Base-by-base conservation (phyloP, 164 flowering plant genomes). In the Cinnamomum chago region DNA sequence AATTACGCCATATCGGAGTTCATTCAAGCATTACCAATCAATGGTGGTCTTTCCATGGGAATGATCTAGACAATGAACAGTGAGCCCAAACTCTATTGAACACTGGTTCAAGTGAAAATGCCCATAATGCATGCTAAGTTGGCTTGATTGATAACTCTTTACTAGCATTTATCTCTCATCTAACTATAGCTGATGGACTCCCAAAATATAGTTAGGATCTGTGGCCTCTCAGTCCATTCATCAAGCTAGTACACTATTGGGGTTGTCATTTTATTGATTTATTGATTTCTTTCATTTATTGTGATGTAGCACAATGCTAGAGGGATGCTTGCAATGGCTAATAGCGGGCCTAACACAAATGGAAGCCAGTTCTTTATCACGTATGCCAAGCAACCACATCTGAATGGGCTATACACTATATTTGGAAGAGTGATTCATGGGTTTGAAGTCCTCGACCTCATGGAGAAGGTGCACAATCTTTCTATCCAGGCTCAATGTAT, bases 371-470 rank as follows among this genome's bases (percentile, higher is more conserved):
- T 96, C 78, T 96, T 94, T 83, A 82, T 94, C 55, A 70, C 82
- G 10, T 96, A 94, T 80, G 97, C 87, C 7, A 94, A 94, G 85
- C 97, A 90, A 68, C 98, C 98, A 22, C 98, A 94, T 87, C 85
- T 94, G 22, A 96, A 96, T 82, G 99, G 99, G 62, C 72, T 91
- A 73, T 96, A 96, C 85, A 95, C 99, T 13, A 78, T 96, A 22
- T 94, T 96, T 78, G 99, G 99, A 67, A 89, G 82, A 86, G 99
- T 95, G 70, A 95, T 96, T 80, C 98, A 96, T 80, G 99, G 99
- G 3, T 93, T 95, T 83, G 99, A 95, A 85, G 97, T 95, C 65
- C 90, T 96, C 70, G 98, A 94, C 81, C 62, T 94, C 76, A 94
- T 94, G 98, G 97, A 94, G 75, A 92, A 94, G 94, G 98, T 94